Evolutionary conservation across 2,329 filamentous ascomycete species (phyloP).

Genomic region (Claviceps fusiformis): DNA sequence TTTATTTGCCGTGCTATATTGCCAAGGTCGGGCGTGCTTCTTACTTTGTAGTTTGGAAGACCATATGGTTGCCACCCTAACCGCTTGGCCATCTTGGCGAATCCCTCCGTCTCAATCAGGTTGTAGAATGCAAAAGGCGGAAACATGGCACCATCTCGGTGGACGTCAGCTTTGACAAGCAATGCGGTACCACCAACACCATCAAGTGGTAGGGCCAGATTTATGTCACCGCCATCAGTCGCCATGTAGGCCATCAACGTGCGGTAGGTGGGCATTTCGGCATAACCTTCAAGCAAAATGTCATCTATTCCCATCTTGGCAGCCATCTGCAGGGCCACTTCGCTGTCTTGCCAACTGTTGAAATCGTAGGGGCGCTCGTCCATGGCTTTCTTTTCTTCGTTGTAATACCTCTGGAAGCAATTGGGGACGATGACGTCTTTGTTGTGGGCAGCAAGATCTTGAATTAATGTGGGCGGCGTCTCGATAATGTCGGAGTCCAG

Average conservation of each 20-base stretch:
- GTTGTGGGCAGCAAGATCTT: constrained; percentile 78
- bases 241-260: constrained; percentile 80
- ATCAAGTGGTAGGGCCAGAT: constrained; percentile 62
- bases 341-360: constrained; percentile 94
- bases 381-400: constrained; percentile 53
- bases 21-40: constrained; percentile 15
- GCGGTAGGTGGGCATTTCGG: constrained; percentile 83
- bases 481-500: constrained; percentile 87
- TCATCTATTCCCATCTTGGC: constrained; percentile 79
- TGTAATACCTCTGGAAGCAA: constrained; percentile 78
- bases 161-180: constrained; percentile 90
- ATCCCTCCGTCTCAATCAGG: constrained; percentile 94
- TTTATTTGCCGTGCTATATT: neutral
- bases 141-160: constrained; percentile 97
- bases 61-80: constrained; percentile 76
- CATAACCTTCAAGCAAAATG: constrained; percentile 85
- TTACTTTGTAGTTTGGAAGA: constrained; percentile 93
- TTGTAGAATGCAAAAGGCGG: constrained; percentile 93
- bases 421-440: constrained; percentile 91
- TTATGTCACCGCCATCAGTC: constrained; percentile 39
- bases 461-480: constrained; percentile 70
- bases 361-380: constrained; percentile 83
- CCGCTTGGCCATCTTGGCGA: constrained; percentile 89
- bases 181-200: constrained; percentile 89
- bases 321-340: constrained; percentile 61